Conservation (phyloP, 352 stramenopile species). For the Phytophthora crassamura region DNA sequence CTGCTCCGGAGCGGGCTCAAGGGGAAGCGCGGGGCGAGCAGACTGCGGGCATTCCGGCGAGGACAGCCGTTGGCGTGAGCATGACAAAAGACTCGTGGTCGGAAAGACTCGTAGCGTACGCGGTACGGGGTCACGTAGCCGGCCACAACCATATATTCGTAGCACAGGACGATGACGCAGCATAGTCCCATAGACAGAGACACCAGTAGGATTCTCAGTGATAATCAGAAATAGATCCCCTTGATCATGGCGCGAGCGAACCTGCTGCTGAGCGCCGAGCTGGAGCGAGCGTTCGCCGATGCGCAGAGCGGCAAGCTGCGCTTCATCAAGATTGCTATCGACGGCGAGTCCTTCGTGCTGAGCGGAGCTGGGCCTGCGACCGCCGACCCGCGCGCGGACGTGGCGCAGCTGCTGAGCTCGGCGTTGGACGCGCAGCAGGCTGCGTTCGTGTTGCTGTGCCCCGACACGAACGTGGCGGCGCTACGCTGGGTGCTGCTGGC, state of each 20-base stretch:
- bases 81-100: no score
- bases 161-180: no score
- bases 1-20: no score
- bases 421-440: constrained; percentile 50
- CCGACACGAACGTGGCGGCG: constrained; percentile 73
- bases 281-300: constrained; percentile 74
- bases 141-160: no score
- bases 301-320: constrained; percentile 74
- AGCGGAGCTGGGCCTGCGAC: constrained; percentile 46
- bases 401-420: constrained; percentile 35
- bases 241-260: constrained; percentile 68
- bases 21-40: no score
- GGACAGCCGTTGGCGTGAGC: no score
- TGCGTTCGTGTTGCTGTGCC: constrained; percentile 78
- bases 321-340: constrained; percentile 73
- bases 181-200: no score
- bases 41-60: no score
- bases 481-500: constrained; percentile 83
- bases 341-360: constrained; percentile 70
- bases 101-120: no score
- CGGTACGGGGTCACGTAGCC: no score
- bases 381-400: constrained; percentile 53
- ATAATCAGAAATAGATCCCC: no score
- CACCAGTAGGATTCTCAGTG: no score
- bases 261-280: constrained; percentile 62